A percentile compares a stretch with the other conserved stretches of the same genome.
Evolutionary conservation across 2,329 filamentous ascomycete genomes (phyloP).

Genomic region (Ophiocordyceps camponoti-saundersi): DNA sequence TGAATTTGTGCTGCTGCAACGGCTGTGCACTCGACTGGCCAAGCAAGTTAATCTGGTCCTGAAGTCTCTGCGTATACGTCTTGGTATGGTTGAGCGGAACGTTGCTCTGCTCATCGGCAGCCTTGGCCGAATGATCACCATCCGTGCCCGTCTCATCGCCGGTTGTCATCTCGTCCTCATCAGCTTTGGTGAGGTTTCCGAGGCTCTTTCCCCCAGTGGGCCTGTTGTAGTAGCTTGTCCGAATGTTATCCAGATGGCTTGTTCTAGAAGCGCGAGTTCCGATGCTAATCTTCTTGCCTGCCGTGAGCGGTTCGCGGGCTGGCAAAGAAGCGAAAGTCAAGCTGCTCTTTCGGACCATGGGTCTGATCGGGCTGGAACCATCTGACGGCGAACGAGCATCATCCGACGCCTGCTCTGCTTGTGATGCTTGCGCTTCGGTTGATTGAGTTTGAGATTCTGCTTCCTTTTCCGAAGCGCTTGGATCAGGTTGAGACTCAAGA

Average conservation of each 20-base stretch:
- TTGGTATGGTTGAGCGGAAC: slow-evolving; percentile 46
- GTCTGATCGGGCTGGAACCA: slow-evolving; percentile 56
- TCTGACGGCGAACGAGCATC: slow-evolving; percentile 47
- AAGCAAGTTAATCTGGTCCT: slow-evolving; percentile 74
- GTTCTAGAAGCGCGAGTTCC: slow-evolving; percentile 56
- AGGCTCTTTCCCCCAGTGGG: slow-evolving; percentile 60
- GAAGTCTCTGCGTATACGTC: slow-evolving; percentile 81
- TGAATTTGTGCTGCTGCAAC: slow-evolving; percentile 14
- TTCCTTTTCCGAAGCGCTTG: background rate
- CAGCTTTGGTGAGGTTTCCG: slow-evolving; percentile 29
- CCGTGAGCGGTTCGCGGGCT: slow-evolving; percentile 69
- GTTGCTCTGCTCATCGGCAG: slow-evolving; percentile 25
- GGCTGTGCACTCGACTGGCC: slow-evolving; percentile 27
- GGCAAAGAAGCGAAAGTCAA: slow-evolving; percentile 87
- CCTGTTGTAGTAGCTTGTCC: slow-evolving; percentile 57
- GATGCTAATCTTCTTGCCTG: slow-evolving; percentile 57
- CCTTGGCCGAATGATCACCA: slow-evolving; percentile 16
- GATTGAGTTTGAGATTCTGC: background rate
- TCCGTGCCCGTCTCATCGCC: slow-evolving; percentile 36
- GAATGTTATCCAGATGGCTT: slow-evolving; percentile 59
- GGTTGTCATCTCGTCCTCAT: slow-evolving; percentile 26
- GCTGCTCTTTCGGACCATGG: slow-evolving; percentile 79
- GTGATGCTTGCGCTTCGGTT: background rate
- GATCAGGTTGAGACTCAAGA: background rate
- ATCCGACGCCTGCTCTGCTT: slow-evolving; percentile 11